Percentiles rank a stretch among this genome's conserved stretches.
phyloP scores from a whole-genome alignment of 768 basidiomycete genomes.

The Kwoniella sp. region DNA sequence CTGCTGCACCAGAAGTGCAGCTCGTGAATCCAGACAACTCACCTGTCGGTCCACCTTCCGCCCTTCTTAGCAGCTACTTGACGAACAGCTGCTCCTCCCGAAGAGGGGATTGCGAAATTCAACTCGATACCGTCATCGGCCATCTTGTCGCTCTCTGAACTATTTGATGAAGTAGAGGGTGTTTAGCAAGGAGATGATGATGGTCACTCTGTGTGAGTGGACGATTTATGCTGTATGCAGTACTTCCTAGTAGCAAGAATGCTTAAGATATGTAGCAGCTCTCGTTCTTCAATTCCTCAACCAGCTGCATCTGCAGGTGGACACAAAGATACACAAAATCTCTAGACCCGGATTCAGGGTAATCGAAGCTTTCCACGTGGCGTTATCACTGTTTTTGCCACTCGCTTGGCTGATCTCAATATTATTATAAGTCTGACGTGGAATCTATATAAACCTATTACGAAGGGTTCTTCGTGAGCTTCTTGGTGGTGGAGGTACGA shows the following conservation, averaged over 20 bases:
- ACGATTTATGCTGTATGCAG: neutral
- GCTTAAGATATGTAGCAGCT: no score
- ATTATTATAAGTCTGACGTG: no score
- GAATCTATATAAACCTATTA: no score
- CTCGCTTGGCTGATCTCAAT: no score
- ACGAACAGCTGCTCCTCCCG: conserved; percentile 13
- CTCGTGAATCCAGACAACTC: conserved; percentile 27
- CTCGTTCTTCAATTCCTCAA: no score
- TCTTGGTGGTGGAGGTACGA: neutral
- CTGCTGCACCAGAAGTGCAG: no score
- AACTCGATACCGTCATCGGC: conserved; percentile 72
- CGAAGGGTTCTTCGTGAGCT: no score
- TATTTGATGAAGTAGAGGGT: no score
- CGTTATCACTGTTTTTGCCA: conserved; percentile 2
- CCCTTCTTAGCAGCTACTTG: conserved; percentile 51
- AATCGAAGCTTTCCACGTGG: conserved; percentile 14
- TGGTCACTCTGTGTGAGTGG: no score
- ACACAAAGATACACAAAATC: conserved; percentile 25
- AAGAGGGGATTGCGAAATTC: conserved; percentile 62
- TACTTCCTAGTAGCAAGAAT: no score
- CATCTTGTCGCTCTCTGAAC: conserved; percentile 22
- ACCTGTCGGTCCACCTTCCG: conserved; percentile 64
- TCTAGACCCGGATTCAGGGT: conserved; percentile 7
- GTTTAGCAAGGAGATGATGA: neutral
- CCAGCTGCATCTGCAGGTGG: no score